Base-by-base conservation (phyloP, 2,329 filamentous ascomycete species). In the Neofusicoccum kwambonambiense region DNA sequence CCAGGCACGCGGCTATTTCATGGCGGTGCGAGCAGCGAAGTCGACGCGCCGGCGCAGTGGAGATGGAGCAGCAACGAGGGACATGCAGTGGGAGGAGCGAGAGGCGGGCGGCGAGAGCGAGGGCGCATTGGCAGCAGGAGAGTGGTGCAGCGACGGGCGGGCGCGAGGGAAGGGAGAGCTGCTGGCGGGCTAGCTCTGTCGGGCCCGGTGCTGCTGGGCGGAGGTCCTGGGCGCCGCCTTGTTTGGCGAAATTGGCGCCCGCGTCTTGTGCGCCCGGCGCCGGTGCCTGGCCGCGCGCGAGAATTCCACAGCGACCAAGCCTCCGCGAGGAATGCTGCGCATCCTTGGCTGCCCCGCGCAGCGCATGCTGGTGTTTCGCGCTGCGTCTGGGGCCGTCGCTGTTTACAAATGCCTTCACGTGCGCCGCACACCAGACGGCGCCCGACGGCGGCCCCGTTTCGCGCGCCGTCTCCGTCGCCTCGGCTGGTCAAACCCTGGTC, bases 201-300 rank as follows among this genome's bases (percentile, higher is more conserved):
- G 45, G 22, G 22, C 22, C 22, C 22, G 22, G 22, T 22, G 22
- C 22, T 49, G 45, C 45, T 49, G 45, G 45, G 5, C 17, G 45
- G 45, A 27, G 45, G 31, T 49, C 17, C 45, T 49, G 45, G 45
- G 45, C 45, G 45, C 7, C 3, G 52, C 37, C 54, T 58, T 58
- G 54, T 34, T 58, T 58, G 54, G 54, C 39, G 39, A 58, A 35
- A 58, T 58, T 58, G 54, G 54, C 22, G 54, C 39, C 54, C 39
- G 39, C 54, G 37, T 58, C 13, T 45, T 58, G 54, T 58, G 54
- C 54, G n/a, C 39, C 54, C 54, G 22, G 9, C 2, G 45, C 45
- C 49, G 11, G 22, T 19, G 35, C 7, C 17, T 49, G 27, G 52
- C 52, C 22, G 22, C 22, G 22, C 22, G 22, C 22, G 22, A 3